Conservation (phyloP, 768 basidiomycete genomes). For the Mycena galericulata region DNA sequence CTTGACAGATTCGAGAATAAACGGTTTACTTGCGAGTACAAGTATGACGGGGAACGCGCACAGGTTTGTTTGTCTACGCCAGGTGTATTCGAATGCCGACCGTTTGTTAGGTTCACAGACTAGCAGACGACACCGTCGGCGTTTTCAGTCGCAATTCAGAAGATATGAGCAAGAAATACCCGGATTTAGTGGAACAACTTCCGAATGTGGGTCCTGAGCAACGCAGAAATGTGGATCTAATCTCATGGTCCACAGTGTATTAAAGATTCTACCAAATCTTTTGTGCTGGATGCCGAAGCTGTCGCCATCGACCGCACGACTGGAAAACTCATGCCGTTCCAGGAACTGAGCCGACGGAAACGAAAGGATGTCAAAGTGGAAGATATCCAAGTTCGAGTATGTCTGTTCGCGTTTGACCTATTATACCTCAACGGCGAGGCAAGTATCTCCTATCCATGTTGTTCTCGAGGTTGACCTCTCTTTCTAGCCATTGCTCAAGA, state of each 20-base stretch:
- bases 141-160: constrained; percentile 98
- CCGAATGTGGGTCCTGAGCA: constrained; percentile 70
- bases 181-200: constrained; percentile 95
- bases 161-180: constrained; percentile 99
- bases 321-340: constrained; percentile 95
- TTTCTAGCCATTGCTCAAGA: constrained; percentile 82
- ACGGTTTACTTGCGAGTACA: constrained; percentile 98
- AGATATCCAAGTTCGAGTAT: constrained; percentile 97
- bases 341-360: constrained; percentile 94
- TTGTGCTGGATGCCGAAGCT: constrained; percentile 96
- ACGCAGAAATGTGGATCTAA: not conserved
- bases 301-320: constrained; percentile 93
- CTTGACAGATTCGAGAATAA: constrained; percentile 96
- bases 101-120: constrained; percentile 78
- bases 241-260: constrained; percentile 71
- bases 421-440: constrained; percentile 98
- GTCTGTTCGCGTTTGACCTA: constrained; percentile 95
- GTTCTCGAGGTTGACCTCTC: not conserved
- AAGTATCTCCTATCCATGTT: constrained; percentile 37
- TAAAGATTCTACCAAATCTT: constrained; percentile 84
- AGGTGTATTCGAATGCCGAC: not conserved
- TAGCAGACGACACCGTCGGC: constrained; percentile 85
- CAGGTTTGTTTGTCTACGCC: constrained; percentile 62
- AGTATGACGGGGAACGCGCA: constrained; percentile 98
- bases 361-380: constrained; percentile 98